Evolutionary conservation across 371 early-diverging fungal species (phyloP).

Genomic region (Rhizopus sp.): DNA sequence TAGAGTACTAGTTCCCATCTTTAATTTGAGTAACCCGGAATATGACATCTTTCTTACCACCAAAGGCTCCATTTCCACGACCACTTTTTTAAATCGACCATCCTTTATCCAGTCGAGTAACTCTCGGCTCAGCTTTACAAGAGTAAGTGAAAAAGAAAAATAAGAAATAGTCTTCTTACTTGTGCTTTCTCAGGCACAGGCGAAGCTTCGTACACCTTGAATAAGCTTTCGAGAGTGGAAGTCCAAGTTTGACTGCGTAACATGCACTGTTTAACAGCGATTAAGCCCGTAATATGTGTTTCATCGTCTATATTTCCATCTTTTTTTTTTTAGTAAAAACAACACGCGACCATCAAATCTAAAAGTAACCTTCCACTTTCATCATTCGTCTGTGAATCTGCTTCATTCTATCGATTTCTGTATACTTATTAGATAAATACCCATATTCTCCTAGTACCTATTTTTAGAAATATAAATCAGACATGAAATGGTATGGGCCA

Average conservation of each 20-base stretch:
- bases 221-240: constrained; percentile 21
- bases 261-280: constrained; percentile 34
- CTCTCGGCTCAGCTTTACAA: constrained; percentile 28
- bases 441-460: constrained; percentile 39
- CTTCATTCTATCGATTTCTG: constrained; percentile 34
- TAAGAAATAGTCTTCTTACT: constrained; percentile 10
- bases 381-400: constrained; percentile 35
- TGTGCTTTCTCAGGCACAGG: constrained; percentile 33
- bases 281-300: constrained; percentile 35
- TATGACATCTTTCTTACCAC: constrained; percentile 2
- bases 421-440: constrained; percentile 22
- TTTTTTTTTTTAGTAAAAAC: background rate
- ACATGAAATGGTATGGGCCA: background rate
- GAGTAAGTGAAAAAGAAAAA: no score
- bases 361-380: constrained; percentile 32
- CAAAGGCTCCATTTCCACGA: constrained; percentile 10
- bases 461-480: background rate
- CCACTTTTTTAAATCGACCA: constrained; percentile 19
- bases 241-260: constrained; percentile 31
- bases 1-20: no score
- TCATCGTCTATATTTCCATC: constrained; percentile 25
- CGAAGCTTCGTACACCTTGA: constrained; percentile 21
- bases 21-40: no score
- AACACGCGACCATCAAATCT: background rate
- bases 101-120: constrained; percentile 27